Conservation (phyloP, 768 basidiomycete species). For the Suillus sp. region DNA sequence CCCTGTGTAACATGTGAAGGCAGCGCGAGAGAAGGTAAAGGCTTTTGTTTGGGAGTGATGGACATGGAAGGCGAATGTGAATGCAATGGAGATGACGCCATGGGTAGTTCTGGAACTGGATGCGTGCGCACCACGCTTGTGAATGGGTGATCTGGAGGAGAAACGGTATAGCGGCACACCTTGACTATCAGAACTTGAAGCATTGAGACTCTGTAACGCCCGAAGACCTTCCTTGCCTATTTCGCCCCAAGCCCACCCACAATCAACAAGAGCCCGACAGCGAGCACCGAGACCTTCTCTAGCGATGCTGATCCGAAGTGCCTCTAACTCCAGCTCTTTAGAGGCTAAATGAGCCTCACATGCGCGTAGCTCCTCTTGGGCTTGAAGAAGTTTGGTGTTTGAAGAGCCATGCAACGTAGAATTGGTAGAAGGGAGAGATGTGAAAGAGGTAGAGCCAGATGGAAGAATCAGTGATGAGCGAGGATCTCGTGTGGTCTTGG, state of each 20-base stretch:
- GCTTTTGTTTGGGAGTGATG: conserved; percentile 11
- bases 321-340: conserved; percentile 67
- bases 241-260: conserved; percentile 68
- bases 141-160: background rate
- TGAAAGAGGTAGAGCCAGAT: conserved; percentile 45
- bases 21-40: conserved; percentile 14
- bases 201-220: conserved; percentile 23
- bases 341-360: conserved; percentile 74
- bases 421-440: conserved; percentile 41
- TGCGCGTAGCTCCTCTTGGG: conserved; percentile 79
- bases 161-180: conserved; percentile 5
- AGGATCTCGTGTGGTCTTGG: conserved; percentile 43
- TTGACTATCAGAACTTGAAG: background rate
- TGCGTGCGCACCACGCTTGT: background rate
- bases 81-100: conserved; percentile 9
- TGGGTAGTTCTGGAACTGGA: conserved; percentile 2
- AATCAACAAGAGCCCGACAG: conserved; percentile 66
- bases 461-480: conserved; percentile 34
- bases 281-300: conserved; percentile 63
- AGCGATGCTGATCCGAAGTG: conserved; percentile 53
- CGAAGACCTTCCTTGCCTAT: conserved; percentile 62
- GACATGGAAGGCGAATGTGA: conserved; percentile 10
- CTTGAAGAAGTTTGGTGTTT: conserved; percentile 55
- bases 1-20: conserved; percentile 12
- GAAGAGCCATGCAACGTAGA: conserved; percentile 23